phyloP scores from a whole-genome alignment of 768 basidiomycete species.

The Hericium alpestre region DNA sequence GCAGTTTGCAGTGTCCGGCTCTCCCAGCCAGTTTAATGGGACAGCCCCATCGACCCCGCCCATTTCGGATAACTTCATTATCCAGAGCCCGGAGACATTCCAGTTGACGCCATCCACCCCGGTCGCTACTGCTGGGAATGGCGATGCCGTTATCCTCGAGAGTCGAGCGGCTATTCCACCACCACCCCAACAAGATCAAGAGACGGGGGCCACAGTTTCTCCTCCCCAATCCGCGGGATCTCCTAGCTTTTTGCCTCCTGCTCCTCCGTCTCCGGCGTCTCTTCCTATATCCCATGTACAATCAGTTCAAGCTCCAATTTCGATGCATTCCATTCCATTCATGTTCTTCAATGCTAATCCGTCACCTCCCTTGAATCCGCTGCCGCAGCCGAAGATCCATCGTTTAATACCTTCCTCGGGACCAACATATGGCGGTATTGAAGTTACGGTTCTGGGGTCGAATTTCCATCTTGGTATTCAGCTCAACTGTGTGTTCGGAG shows the following conservation, averaged over 20 bases:
- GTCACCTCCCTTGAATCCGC: constrained; percentile 33
- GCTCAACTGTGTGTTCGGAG: constrained; percentile 79
- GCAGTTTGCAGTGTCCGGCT: constrained; percentile 11
- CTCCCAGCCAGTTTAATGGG: constrained; percentile 9
- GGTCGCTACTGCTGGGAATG: constrained; percentile 1
- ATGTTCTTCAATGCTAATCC: constrained; percentile 50
- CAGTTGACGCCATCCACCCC: constrained; percentile 9
- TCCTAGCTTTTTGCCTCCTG: constrained; percentile 14
- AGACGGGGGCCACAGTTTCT: too few relatives aligned
- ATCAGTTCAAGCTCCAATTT: constrained; percentile 5
- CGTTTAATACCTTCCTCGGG: constrained; percentile 77
- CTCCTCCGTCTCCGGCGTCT: constrained; percentile 14
- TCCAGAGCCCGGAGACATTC: constrained; percentile 3
- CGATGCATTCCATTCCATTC: constrained; percentile 9
- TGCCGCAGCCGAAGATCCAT: constrained; percentile 66
- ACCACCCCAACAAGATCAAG: background rate
- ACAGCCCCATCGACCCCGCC: constrained; percentile 12
- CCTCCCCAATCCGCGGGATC: background rate
- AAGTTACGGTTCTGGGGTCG: constrained; percentile 86
- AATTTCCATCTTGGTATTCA: constrained; percentile 73
- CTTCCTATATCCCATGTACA: constrained; percentile 6
- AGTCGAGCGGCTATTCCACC: background rate
- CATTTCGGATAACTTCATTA: constrained; percentile 1
- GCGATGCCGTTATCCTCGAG: constrained; percentile 3
- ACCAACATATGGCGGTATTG: constrained; percentile 86